Evolutionary conservation across 164 flowering plant species (phyloP), one percentile per base, ranked within the genome.

Genomic region (Magnolia changhungtana): DNA sequence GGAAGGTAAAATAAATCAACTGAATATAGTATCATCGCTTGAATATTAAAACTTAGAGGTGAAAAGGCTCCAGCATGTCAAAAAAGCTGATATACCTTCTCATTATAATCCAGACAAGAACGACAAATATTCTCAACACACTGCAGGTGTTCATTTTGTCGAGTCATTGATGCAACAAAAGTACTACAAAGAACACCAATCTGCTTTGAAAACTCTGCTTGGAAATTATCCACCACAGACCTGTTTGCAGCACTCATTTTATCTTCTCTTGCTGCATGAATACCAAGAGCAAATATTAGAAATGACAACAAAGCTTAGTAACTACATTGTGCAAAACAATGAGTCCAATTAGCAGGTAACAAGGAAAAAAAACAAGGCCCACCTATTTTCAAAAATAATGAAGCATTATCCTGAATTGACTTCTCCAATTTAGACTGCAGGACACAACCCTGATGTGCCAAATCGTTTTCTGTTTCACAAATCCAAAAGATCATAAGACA

Each of bases 381-480:
- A 96, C 99, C 98, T 76, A 96, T 87, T 88, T 92, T 96, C 7
- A 73, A 80, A 80, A 77, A 85, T 75, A 96, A 78, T 1, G 85
- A 85, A 63, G 92, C 89, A 87, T 92, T 94, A 80, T 94, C 97
- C 74, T 88, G 80, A n/a, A 87, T 85, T 77, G 97, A 87, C 78
- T 91, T 96, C 84, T 96, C 99, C 86, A 94, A 78, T 69, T 96
- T 92, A 66, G 97, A 83, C 37, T 87, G 89, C 72, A 96, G 79
- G 23, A 81, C 84, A 80, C 94, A 91, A 21, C 98, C 98, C 84
- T 94, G 95, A 55, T 91, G 88, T 72, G 95, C 85, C 83, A 96
- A 79, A 18, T 91, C 98, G 83, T 91, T 89, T 87, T 96, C 99
- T 96, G 87, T 78, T 78, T 67, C 76, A 72, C 75, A 81, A 9